Conservation (phyloP, 1,284 basidiomycete species). For the Sporisorium graminicola region DNA sequence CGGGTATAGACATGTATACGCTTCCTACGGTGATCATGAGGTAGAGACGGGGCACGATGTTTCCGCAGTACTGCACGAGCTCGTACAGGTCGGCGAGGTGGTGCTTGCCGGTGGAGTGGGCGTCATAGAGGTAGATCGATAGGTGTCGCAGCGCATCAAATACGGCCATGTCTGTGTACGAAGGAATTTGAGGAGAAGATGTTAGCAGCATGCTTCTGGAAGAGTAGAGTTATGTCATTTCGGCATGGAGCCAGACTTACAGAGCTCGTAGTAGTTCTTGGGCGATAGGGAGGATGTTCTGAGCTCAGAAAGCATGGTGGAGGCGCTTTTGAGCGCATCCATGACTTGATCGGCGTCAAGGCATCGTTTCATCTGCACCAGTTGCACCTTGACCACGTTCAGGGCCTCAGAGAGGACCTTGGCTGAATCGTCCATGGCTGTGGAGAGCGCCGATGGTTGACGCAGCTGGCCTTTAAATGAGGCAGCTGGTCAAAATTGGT, state of each 20-base stretch:
- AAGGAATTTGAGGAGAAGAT: no score
- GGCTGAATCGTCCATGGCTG: slow-evolving; percentile 66
- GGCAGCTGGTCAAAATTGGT: slow-evolving; percentile 19
- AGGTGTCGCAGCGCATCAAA: slow-evolving; percentile 68
- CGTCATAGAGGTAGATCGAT: slow-evolving; percentile 68
- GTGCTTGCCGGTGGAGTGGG: slow-evolving; percentile 65
- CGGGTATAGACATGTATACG: slow-evolving; percentile 70
- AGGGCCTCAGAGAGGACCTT: slow-evolving; percentile 67
- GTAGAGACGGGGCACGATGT: slow-evolving; percentile 69
- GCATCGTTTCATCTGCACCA: slow-evolving; percentile 68
- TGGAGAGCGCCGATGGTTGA: slow-evolving; percentile 8
- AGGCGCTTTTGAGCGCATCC: slow-evolving; percentile 68
- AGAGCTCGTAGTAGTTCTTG: slow-evolving; percentile 69
- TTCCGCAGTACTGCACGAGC: slow-evolving; percentile 69
- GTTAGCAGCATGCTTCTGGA: neutral
- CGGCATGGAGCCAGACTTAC: slow-evolving; percentile 27
- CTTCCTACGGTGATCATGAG: slow-evolving; percentile 70
- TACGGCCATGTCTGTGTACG: slow-evolving; percentile 65
- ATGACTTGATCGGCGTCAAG: slow-evolving; percentile 68
- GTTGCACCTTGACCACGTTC: slow-evolving; percentile 68
- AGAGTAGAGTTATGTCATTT: neutral
- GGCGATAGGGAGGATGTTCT: slow-evolving; percentile 65
- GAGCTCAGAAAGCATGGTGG: slow-evolving; percentile 68
- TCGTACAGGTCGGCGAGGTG: slow-evolving; percentile 69
- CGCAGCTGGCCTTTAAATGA: slow-evolving; percentile 20